Conservation (phyloP, 2,329 filamentous ascomycete species). For the Diaporthe sp. region DNA sequence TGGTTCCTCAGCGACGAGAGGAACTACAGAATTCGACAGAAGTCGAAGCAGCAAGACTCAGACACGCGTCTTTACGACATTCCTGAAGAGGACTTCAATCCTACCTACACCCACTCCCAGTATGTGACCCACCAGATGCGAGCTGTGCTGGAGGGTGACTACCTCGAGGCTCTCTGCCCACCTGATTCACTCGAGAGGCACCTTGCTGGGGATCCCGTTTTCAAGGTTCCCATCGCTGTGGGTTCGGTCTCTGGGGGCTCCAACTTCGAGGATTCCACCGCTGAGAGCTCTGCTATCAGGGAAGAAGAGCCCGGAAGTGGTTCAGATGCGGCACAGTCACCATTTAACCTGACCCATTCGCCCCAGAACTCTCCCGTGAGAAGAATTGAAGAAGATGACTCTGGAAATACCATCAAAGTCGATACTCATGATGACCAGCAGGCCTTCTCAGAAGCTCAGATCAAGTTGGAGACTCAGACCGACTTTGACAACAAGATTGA, state of each 20-base stretch:
- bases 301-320: background rate
- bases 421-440: background rate
- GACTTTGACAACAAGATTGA: background rate
- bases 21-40: slow-evolving; percentile 11
- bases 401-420: too few species aligned
- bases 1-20: slow-evolving; percentile 26
- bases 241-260: background rate
- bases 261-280: background rate
- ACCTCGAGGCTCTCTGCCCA: background rate
- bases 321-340: background rate
- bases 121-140: background rate
- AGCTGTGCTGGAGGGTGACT: slow-evolving; percentile 4
- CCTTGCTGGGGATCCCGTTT: background rate
- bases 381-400: background rate
- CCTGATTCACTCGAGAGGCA: background rate
- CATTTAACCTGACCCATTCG: background rate
- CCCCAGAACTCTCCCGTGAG: too few species aligned
- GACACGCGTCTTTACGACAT: slow-evolving; percentile 11
- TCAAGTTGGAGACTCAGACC: background rate
- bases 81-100: slow-evolving; percentile 9
- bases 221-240: too few species aligned
- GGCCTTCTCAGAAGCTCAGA: background rate
- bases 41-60: background rate
- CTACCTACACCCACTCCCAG: background rate
- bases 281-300: background rate